These are phyloP conservation scores for Globisporangium solare DNA, from an alignment of 352 stramenopile species.

Conservation along the genomic window DNA sequence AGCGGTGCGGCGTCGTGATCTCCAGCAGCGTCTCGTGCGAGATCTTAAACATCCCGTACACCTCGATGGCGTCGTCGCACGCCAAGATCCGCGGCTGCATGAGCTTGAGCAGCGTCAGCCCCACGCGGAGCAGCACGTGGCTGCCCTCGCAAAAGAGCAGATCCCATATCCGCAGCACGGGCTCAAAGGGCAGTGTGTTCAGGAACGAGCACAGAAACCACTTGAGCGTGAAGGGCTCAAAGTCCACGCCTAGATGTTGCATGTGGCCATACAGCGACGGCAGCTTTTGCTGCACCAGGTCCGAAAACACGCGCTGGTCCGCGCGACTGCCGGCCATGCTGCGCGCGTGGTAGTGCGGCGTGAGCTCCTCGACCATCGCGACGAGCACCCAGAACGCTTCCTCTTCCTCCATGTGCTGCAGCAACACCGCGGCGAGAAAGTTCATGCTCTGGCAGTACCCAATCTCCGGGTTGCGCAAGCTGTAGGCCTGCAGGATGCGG, in stretches of 20 bases:
- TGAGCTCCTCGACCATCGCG: constrained; percentile 86
- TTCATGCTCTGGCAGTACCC: constrained; percentile 92
- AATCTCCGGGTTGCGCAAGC: constrained; percentile 72
- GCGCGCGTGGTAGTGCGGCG: constrained; percentile 85
- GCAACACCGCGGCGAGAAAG: constrained; percentile 72
- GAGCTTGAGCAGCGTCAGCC: constrained; percentile 82
- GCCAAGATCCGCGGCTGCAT: constrained; percentile 62
- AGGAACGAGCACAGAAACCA: constrained; percentile 93
- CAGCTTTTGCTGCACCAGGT: constrained; percentile 85
- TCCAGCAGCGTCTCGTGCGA: constrained; percentile 52
- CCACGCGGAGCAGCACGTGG: constrained; percentile 85
- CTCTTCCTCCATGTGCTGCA: constrained; percentile 82
- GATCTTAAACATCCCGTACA: constrained; percentile 84
- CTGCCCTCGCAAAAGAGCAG: constrained; percentile 88
- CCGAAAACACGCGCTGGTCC: constrained; percentile 85
- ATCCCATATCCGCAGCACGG: constrained; percentile 88
- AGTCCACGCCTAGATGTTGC: constrained; percentile 65
- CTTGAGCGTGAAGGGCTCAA: constrained; percentile 89
- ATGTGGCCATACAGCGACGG: constrained; percentile 69
- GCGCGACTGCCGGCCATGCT: constrained; percentile 87
- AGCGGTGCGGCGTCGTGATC: constrained; percentile 52
- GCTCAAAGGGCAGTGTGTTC: constrained; percentile 88
- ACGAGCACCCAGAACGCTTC: constrained; percentile 86
- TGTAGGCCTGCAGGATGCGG: constrained; percentile 82
- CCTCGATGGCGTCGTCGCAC: constrained; percentile 69